Base-by-base conservation (phyloP, 192 early-diverging fungal species). In the Backusella parvicylindrica region DNA sequence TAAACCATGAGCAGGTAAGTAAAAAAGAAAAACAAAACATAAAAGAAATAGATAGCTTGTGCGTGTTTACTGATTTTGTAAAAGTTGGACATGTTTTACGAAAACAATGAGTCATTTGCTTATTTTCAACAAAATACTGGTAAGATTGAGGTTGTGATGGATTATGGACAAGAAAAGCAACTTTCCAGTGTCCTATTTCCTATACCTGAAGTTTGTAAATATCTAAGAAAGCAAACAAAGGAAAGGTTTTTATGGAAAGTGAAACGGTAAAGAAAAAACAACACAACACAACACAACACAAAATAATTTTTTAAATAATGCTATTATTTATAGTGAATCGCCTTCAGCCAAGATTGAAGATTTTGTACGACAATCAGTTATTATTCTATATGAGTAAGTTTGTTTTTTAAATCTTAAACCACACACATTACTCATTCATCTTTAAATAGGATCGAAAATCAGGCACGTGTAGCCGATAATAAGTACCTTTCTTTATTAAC, bases 131-230 rank as follows among this genome's bases (percentile, higher is more conserved):
- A 12, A 15, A 69, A 76, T 8, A 76, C 75, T 0, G 75, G 75
- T 16, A 76, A 76, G 47, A 76, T 76, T 64, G 75, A 76, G 37
- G 75, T 76, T 11, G 26, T 76, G 11, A 76, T 76, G 75, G 75
- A 76, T 60, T 76, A 76, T 32, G 75, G 75, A 28, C 75, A 76
- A 70, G 75, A 76, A 30, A 76, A 76, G 38, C 75, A 76, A 33
- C 68, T 76, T 33, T 70, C 68, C 2, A 68, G 75, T 28, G 75
- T 76, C 0, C 23, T 76, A 26, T 76, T 76, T 30, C 75, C 75
- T 70, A 76, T 76, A 28, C 75, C 75, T 2, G 75, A 76, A 64
- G 56, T 76, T 5, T 76, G 75, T 32, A 76, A 71, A 47, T 76
- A 76, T 40, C 41, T 76, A 11, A 26, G 75, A 31, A 68, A 70